Base-by-base conservation (phyloP, 495 filamentous ascomycete species). In the Neurospora sp. region DNA sequence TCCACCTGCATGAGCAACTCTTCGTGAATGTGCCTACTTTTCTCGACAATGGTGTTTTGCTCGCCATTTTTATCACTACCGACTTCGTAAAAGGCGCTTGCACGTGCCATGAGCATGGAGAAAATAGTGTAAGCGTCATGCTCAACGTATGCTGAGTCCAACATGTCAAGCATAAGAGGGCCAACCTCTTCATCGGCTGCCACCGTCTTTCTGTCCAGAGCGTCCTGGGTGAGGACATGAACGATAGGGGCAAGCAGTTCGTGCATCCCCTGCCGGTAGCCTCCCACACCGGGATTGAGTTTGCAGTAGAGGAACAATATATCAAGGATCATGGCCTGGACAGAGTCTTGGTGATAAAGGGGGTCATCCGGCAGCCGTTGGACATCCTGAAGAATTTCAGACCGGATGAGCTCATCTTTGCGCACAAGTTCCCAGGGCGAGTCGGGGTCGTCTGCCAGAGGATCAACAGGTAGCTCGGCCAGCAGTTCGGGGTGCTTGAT, bases 211-310 rank as follows among this genome's bases (percentile, higher is more conserved):
- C 78, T 76, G 28, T 86, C 78, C 39, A 96, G 84, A 8, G 96
- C 91, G 81, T 99, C 96, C 73, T 90, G 87, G 71, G 93, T 90
- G 15, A 99, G 84, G 11, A 93, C 92, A 90, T 94, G 97, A 11
- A 98, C 83, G 38, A 99, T 90, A 5, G 96, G 95, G 1, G 95
- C 96, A 24, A 98, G 85, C 31, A 99, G 81, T 81, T 99, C 96
- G 79, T 99, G 96, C 94, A 99, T 98, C 21, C 96, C 96, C 83
- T 99, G 96, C 36, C 96, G 89, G 77, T 99, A 99, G 1, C 86
- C 86, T 21, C 94, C 91, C 59, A 95, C 84, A 76, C 92, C 91
- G 15, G 90, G 92, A 76, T 97, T 95, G 62, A 97, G 89, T 81
- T 97, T 98, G 79, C 94, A 94, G 82, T 93, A 98, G 74, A 99